Conservation (phyloP, 1,139 yeast species). For the Suhomyces bribrorum region DNA sequence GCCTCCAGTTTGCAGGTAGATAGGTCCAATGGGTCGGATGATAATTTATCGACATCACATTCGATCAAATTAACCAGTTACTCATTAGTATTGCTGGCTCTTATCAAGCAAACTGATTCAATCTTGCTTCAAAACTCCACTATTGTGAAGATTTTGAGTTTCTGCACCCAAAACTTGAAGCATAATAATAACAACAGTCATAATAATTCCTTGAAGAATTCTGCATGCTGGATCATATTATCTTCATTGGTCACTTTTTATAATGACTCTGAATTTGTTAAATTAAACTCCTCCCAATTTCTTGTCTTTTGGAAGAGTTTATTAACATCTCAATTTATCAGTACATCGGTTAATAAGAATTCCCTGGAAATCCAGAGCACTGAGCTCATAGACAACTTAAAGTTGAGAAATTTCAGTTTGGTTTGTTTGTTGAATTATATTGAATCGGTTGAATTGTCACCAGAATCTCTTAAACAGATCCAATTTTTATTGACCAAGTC, state of each 20-base stretch:
- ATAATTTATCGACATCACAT: conserved; percentile 26
- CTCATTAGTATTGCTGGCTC: conserved; percentile 40
- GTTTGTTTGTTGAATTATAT: conserved; percentile 45
- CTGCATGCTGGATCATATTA: conserved; percentile 67
- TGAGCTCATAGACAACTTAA: conserved; percentile 41
- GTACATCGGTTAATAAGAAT: conserved; percentile 26
- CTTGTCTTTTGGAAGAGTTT: conserved; percentile 79
- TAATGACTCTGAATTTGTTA: conserved; percentile 51
- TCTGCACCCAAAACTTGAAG: conserved; percentile 50
- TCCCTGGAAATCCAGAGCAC: conserved; percentile 26
- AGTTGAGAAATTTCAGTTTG: conserved; percentile 42
- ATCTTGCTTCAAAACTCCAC: conserved; percentile 43
- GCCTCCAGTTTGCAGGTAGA: background rate
- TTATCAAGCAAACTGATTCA: conserved; percentile 42
- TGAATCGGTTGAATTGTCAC: conserved; percentile 40
- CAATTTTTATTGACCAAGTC: conserved; percentile 47
- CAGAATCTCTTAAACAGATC: conserved; percentile 45
- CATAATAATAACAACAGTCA: conserved; percentile 29
- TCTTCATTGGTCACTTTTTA: conserved; percentile 67
- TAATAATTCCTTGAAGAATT: conserved; percentile 25
- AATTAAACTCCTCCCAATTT: conserved; percentile 73
- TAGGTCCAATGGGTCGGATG: conserved; percentile 15
- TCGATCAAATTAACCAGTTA: conserved; percentile 33
- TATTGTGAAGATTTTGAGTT: conserved; percentile 45
- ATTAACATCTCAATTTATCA: conserved; percentile 55